Base-by-base conservation (phyloP, 371 early-diverging fungal species). In the Batrachochytrium dendrobatidis region DNA sequence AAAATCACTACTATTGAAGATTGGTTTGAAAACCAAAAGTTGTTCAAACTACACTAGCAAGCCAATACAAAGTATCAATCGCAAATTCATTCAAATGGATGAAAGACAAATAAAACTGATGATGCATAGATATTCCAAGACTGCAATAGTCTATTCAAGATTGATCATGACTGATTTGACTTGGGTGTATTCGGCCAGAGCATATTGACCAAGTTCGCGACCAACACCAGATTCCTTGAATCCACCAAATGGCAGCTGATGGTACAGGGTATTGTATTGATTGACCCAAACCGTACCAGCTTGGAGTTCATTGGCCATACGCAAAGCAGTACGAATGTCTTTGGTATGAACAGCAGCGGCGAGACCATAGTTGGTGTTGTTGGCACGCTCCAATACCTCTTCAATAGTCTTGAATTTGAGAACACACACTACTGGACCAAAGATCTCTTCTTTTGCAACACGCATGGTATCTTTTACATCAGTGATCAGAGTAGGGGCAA, bases 341-440 rank as follows among this genome's bases (percentile, higher is more conserved):
- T 68, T 73, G 6, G 92, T 86, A 69, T 85, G 88, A 5, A 94
- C 89, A 34, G 89, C 87, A 3, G 90, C 88, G n/a, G 92, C 92
- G 39, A 94, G 73, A 3, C 92, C 93, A 73, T 86, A 94, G 25
- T 50, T 73, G 30, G 86, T 84, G 51, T 83, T 80, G 69, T 90
- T 88, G 51, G 91, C 92, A 1, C 78, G 70, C 39, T 75, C 79
- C 30, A 92, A 73, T 3, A 83, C 92, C 59, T 92, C 92, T 22
- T 90, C 87, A 5, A 86, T 63, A 0, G 75, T 75, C 51, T 76
- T 79, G 67, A 93, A 92, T 52, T 76, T 73, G 55, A 84, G 71
- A 44, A 92, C 85, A 29, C 82, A 77, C 12, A 88, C 81, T 3
- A 95, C 92, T 0, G 95, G 95, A 1, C 95, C 95, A 79, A 95